A percentile compares a stretch with the other conserved stretches of the same genome.
Evolutionary conservation across 2,329 filamentous ascomycete genomes (phyloP).

Genomic region (Furcasterigmium furcatum): DNA sequence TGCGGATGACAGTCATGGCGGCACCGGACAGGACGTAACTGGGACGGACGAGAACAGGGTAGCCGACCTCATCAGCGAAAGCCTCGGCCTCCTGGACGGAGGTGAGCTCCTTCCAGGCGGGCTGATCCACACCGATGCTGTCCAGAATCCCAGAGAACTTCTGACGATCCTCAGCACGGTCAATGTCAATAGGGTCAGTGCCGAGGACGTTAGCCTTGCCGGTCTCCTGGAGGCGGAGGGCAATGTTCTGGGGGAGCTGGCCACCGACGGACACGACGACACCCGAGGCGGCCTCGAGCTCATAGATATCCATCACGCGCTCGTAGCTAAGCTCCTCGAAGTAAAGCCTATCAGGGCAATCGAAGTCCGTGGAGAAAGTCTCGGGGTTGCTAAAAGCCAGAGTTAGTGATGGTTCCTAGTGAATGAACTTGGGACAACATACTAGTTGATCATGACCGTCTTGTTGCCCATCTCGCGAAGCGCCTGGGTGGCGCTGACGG

Average conservation of each 20-base stretch:
- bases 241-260: slow-evolving; percentile 96
- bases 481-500: slow-evolving; percentile 82
- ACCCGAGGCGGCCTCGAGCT: slow-evolving; percentile 79
- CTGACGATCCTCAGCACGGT: slow-evolving; percentile 96
- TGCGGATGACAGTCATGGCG: slow-evolving; percentile 96
- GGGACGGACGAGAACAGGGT: slow-evolving; percentile 92
- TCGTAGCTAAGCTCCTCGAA: slow-evolving; percentile 97
- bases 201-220: slow-evolving; percentile 89
- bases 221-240: slow-evolving; percentile 85
- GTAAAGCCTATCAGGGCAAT: slow-evolving; percentile 87
- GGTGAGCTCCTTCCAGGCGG: slow-evolving; percentile 95
- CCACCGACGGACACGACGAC: slow-evolving; percentile 96
- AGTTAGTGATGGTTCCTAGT: slow-evolving; percentile 2
- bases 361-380: slow-evolving; percentile 80
- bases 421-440: slow-evolving; percentile 16
- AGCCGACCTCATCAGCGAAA: slow-evolving; percentile 82
- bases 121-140: slow-evolving; percentile 94
- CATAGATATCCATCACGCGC: slow-evolving; percentile 98
- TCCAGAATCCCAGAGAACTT: slow-evolving; percentile 98
- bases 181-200: slow-evolving; percentile 90
- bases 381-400: slow-evolving; percentile 65
- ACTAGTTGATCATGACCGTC: slow-evolving; percentile 93
- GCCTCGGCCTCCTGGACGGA: slow-evolving; percentile 83
- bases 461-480: slow-evolving; percentile 87
- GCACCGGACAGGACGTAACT: slow-evolving; percentile 96